phyloP scores from a whole-genome alignment of 371 early-diverging fungal genomes.

The Mucor piriformis region DNA sequence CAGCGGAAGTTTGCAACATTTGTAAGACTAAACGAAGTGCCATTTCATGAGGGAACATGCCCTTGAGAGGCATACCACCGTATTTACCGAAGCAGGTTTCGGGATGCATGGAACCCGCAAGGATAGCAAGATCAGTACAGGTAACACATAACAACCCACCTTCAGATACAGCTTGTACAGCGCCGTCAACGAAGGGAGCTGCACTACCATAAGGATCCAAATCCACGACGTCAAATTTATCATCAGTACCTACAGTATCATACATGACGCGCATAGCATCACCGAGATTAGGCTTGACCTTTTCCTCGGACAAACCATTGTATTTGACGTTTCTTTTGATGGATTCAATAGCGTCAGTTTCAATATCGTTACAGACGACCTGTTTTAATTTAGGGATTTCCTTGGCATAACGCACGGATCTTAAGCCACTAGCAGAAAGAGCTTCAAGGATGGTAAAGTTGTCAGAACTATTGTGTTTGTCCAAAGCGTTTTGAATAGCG shows the following conservation, averaged over 20 bases:
- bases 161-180: conserved; percentile 91
- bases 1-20: conserved; percentile 84
- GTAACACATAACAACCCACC: conserved; percentile 98
- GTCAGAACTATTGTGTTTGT: conserved; percentile 33
- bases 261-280: conserved; percentile 93
- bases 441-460: conserved; percentile 92
- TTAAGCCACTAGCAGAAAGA: conserved; percentile 97
- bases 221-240: conserved; percentile 86
- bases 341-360: conserved; percentile 85
- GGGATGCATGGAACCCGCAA: conserved; percentile 90
- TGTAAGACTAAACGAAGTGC: conserved; percentile 92
- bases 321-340: conserved; percentile 89
- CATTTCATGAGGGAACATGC: conserved; percentile 84
- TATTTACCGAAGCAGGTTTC: conserved; percentile 96
- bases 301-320: conserved; percentile 76
- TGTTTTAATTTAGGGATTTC: conserved; percentile 84
- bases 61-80: conserved; percentile 87
- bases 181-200: conserved; percentile 95
- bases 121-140: conserved; percentile 98
- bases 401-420: conserved; percentile 98
- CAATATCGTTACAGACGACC: conserved; percentile 96
- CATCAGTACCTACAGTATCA: conserved; percentile 58
- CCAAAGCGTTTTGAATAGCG: conserved; percentile 31
- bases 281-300: conserved; percentile 81
- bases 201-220: conserved; percentile 99